Evolutionary conservation across 1,284 basidiomycete genomes (phyloP), one percentile per base, ranked within the genome.

Genomic region (Pseudozyma hubeiensis): DNA sequence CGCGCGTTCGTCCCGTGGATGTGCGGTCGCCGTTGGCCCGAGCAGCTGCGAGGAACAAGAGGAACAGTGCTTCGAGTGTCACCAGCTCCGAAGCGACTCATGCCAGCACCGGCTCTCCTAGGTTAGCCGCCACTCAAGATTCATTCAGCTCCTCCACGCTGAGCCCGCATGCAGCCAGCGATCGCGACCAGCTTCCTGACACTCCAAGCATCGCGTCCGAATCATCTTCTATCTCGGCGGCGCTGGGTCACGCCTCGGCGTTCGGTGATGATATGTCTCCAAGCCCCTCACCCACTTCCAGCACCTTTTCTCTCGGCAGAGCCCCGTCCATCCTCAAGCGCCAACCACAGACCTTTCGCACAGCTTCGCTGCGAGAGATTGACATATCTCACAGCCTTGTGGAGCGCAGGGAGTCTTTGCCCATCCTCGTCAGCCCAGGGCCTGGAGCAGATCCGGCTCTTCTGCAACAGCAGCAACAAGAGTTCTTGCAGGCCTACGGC

Each of bases 241-340:
- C 47, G 1, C 11, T 53, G 1, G 53, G 45, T 9, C 52, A 56
- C 11, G 7, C 41, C 6, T 30, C 53, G 8, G 9, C 48, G 8
- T 41, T 30, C 33, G 55, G 51, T 13, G 51, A 54, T 7, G 60
- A 43, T 24, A 17, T 41, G 7, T 51, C 52, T 14, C 33, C 44
- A 5, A 51, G 35, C 9, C 43, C 64, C 0, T 73, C 70, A 2
- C 71, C 71, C 14, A 61, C 61, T 0, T 65, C 62, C 5, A 64
- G 65, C 61, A 60, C 55, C 11, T 56, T 69, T 11, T 67, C 71
- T 24, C 53, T 64, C 45, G 41, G 45, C 17, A 61, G 62, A 30
- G 60, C 61, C 6, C 72, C 71, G 0, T 76, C 80, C n/a, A 81
- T 81, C 56, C 70, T 81, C 45, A 78, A 70, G 35, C 75, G 62